These are phyloP conservation scores for Endocalyx cinctus DNA, from an alignment of 2,329 filamentous ascomycete species.

Conservation along the genomic window DNA sequence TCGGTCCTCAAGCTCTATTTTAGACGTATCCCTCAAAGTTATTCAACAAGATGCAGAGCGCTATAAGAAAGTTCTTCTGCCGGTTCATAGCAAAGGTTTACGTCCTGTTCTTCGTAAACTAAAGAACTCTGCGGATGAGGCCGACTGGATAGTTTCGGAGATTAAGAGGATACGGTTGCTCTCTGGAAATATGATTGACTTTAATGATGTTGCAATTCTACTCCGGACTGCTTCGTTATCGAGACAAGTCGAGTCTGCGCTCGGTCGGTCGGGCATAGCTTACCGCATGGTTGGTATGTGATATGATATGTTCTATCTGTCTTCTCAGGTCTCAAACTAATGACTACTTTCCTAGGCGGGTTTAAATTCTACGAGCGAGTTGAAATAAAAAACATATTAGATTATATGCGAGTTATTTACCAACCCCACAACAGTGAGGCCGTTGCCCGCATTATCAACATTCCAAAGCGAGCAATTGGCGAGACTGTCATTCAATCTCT, in stretches of 20 bases:
- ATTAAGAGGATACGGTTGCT: constrained; percentile 66
- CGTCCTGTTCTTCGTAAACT: constrained; percentile 76
- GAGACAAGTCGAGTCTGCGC: constrained; percentile 75
- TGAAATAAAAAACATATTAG: constrained; percentile 81
- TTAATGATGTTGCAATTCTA: constrained; percentile 79
- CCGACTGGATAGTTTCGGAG: constrained; percentile 83
- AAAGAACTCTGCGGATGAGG: constrained; percentile 66
- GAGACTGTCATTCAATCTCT: constrained; percentile 71
- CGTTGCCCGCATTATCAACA: constrained; percentile 76
- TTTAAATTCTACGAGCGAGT: constrained; percentile 86
- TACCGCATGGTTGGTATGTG: constrained; percentile 80
- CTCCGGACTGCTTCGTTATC: constrained; percentile 82
- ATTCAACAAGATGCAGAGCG: constrained; percentile 85
- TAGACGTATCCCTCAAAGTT: constrained; percentile 73
- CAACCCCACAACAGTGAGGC: constrained; percentile 87
- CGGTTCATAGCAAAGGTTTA: constrained; percentile 76
- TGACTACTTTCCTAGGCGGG: constrained; percentile 52
- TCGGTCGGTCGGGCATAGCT: constrained; percentile 75
- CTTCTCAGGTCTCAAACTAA: background rate
- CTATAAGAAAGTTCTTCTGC: constrained; percentile 73
- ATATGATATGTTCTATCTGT: too few relatives aligned
- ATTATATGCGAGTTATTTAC: constrained; percentile 82
- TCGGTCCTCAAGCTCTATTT: constrained; percentile 79
- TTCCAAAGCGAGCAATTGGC: constrained; percentile 75
- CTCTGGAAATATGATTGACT: constrained; percentile 67